phyloP scores from a whole-genome alignment of 1,284 basidiomycete genomes.

The Cutaneotrichosporon dermatis region DNA sequence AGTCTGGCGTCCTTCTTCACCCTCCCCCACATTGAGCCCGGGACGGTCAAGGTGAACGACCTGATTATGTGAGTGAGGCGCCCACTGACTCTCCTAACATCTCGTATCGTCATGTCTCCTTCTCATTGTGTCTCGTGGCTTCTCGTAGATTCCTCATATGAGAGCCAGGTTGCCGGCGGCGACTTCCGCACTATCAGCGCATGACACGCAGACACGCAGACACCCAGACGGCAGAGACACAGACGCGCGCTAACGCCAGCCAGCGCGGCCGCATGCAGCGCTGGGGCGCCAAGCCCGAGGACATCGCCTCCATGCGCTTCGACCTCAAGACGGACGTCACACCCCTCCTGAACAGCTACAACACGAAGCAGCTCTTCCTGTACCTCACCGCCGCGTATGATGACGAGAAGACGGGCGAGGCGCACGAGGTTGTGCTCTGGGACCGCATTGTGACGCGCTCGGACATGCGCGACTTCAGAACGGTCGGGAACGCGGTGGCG shows the following conservation, averaged over 20 bases:
- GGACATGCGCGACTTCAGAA: constrained; percentile 37
- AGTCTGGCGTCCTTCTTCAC: constrained; percentile 40
- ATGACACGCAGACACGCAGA: too few relatives aligned
- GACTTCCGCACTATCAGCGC: too few relatives aligned
- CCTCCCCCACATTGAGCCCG: constrained; percentile 32
- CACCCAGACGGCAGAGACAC: too few relatives aligned
- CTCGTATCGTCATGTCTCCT: too few relatives aligned
- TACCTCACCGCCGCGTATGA: constrained; percentile 46
- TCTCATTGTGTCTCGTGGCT: too few relatives aligned
- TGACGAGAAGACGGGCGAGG: constrained; percentile 22
- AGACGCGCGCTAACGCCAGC: constrained; percentile 18
- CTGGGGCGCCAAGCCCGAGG: constrained; percentile 41
- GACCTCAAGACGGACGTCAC: constrained; percentile 46
- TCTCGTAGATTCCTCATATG: too few relatives aligned
- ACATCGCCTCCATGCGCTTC: constrained; percentile 46
- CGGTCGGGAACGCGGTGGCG: constrained; percentile 27
- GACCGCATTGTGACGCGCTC: constrained; percentile 46
- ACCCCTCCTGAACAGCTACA: constrained; percentile 47
- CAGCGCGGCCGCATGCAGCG: constrained; percentile 34
- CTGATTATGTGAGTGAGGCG: constrained; percentile 40
- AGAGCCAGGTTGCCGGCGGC: too few relatives aligned
- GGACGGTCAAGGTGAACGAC: constrained; percentile 40
- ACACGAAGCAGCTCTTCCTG: constrained; percentile 51
- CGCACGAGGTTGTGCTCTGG: constrained; percentile 49
- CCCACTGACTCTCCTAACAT: not conserved